Conservation (phyloP, 1,284 basidiomycete genomes). For the Ustilago trichophora region DNA sequence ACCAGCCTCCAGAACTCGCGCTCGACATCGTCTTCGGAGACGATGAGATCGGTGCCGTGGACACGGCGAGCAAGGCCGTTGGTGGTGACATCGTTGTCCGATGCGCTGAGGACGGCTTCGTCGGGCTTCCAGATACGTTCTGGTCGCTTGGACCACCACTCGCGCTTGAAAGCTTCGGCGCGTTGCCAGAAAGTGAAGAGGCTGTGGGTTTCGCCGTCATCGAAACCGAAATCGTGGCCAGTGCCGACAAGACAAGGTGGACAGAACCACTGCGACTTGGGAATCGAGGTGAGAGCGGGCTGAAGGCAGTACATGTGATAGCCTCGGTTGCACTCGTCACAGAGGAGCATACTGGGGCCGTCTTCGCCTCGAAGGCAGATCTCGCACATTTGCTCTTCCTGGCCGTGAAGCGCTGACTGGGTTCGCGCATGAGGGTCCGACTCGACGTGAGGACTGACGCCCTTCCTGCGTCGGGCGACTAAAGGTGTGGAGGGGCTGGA, state of each 20-base stretch:
- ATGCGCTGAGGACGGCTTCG: neutral
- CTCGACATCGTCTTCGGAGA: conserved; percentile 90
- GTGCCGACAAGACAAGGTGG: conserved; percentile 89
- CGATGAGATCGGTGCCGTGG: conserved; percentile 69
- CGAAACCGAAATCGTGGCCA: conserved; percentile 98
- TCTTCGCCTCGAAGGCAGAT: conserved; percentile 80
- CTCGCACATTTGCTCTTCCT: conserved; percentile 60
- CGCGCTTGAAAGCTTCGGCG: conserved; percentile 78
- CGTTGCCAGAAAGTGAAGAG: conserved; percentile 90
- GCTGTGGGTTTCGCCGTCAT: conserved; percentile 95
- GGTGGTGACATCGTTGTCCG: conserved; percentile 1
- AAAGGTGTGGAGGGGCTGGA: conserved; percentile 29
- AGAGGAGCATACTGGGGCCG: conserved; percentile 89
- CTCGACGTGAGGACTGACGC: conserved; percentile 34
- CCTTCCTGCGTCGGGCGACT: conserved; percentile 24
- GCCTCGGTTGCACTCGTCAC: conserved; percentile 93
- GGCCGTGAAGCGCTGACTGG: conserved; percentile 1
- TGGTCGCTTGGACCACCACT: conserved; percentile 73
- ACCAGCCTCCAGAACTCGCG: conserved; percentile 97
- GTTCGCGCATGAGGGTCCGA: conserved; percentile 10
- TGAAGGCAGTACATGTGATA: conserved; percentile 97
- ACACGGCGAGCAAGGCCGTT: conserved; percentile 50
- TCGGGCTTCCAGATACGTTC: conserved; percentile 42
- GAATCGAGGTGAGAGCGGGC: conserved; percentile 83
- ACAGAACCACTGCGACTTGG: conserved; percentile 96